Evolutionary conservation across 2,329 filamentous ascomycete genomes (phyloP).

Genomic region (Penicillium palitans): DNA sequence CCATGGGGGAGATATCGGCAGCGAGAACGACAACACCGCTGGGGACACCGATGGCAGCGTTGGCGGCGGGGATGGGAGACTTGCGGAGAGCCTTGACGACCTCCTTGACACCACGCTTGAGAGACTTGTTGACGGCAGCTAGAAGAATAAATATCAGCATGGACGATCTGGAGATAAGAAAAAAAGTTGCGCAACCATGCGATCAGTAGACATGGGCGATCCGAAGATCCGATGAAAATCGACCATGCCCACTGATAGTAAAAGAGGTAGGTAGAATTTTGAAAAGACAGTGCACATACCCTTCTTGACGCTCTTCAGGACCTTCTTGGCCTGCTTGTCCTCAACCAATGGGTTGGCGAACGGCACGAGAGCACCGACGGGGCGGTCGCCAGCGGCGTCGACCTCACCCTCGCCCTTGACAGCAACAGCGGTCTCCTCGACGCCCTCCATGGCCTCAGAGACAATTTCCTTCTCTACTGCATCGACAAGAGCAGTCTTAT

Average conservation of each 20-base stretch:
- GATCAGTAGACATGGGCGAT: neutral
- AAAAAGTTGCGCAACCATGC: slow-evolving; percentile 1
- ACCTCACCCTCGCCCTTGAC: slow-evolving; percentile 29
- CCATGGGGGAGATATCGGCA: slow-evolving; percentile 96
- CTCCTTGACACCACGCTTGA: slow-evolving; percentile 98
- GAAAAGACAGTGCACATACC: slow-evolving; percentile 33
- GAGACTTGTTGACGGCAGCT: slow-evolving; percentile 93
- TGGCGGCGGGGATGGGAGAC: slow-evolving; percentile 69
- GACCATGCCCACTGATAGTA: neutral
- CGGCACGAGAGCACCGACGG: slow-evolving; percentile 50
- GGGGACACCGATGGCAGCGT: slow-evolving; percentile 62
- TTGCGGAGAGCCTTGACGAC: slow-evolving; percentile 98
- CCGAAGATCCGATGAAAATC: neutral
- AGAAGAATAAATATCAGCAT: slow-evolving; percentile 26
- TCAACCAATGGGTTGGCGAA: slow-evolving; percentile 53
- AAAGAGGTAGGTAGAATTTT: neutral
- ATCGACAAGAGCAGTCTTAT: slow-evolving; percentile 40
- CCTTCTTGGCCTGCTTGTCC: slow-evolving; percentile 54
- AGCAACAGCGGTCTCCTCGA: slow-evolving; percentile 32
- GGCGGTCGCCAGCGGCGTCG: slow-evolving; percentile 35
- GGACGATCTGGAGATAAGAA: neutral
- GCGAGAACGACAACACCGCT: slow-evolving; percentile 83
- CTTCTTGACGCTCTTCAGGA: slow-evolving; percentile 55
- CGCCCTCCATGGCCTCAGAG: slow-evolving; percentile 37
- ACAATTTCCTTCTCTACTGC: slow-evolving; percentile 44